Conservation (phyloP, 2,329 filamentous ascomycete species). For the Colletotrichum sp. region DNA sequence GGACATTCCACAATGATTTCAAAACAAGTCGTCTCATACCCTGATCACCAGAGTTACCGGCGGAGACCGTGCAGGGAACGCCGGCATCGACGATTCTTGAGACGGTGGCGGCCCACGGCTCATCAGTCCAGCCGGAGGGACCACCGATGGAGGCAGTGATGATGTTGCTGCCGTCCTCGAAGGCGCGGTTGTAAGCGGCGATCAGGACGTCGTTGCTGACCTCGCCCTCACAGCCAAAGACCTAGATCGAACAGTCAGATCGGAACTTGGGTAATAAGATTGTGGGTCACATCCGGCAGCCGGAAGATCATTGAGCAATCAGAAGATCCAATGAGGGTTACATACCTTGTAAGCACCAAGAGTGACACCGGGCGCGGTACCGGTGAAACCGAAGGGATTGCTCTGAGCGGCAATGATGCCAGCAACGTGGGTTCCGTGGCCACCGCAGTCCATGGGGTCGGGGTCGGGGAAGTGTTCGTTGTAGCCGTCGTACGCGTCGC, state of each 20-base stretch:
- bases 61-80: conserved; percentile 58
- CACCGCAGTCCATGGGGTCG: conserved; percentile 61
- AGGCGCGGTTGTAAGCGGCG: conserved; percentile 63
- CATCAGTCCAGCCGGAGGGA: conserved; percentile 56
- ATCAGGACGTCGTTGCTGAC: conserved; percentile 63
- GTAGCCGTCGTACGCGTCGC: conserved; percentile 51
- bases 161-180: conserved; percentile 63
- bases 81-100: conserved; percentile 59
- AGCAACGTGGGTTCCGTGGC: conserved; percentile 67
- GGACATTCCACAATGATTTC: background rate
- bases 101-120: conserved; percentile 54
- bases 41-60: conserved; percentile 52
- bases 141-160: conserved; percentile 62
- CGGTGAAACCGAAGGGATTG: conserved; percentile 59
- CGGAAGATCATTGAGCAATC: background rate
- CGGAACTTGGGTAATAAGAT: background rate
- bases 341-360: conserved; percentile 56
- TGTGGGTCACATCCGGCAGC: background rate
- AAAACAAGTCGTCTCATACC: conserved; percentile 29
- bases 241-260: conserved; percentile 23
- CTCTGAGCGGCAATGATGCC: conserved; percentile 67
- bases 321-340: background rate
- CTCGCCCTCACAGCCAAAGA: conserved; percentile 60
- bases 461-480: conserved; percentile 48
- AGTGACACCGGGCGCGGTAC: conserved; percentile 60